Conservation (phyloP, 345 rosid species). For the Litchi chinensis region DNA sequence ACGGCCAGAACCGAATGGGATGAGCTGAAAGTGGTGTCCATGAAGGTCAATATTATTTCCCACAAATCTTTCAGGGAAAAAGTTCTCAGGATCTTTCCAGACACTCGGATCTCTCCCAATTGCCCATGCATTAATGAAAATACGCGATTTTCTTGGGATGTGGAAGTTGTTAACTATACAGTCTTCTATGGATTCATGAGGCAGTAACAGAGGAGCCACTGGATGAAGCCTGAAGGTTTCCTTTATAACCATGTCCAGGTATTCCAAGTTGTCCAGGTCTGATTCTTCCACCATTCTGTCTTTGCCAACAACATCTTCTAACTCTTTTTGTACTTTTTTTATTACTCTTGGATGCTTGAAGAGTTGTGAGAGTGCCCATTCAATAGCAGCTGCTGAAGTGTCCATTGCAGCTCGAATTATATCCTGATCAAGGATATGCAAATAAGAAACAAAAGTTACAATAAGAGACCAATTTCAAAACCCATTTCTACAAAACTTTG, state of each 20-base stretch:
- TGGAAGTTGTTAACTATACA: slow-evolving; percentile 15
- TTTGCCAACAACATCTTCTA: slow-evolving; percentile 22
- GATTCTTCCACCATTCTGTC: slow-evolving; percentile 32
- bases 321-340: not conserved
- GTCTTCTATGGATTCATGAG: slow-evolving; percentile 21
- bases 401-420: slow-evolving; percentile 29
- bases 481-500: too few relatives aligned
- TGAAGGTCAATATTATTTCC: slow-evolving; percentile 18
- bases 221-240: slow-evolving; percentile 35
- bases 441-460: too few relatives aligned
- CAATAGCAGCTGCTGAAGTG: slow-evolving; percentile 27
- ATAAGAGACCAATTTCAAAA: too few relatives aligned
- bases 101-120: slow-evolving; percentile 27
- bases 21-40: slow-evolving; percentile 21
- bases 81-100: slow-evolving; percentile 27
- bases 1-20: slow-evolving; percentile 31
- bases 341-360: slow-evolving; percentile 17
- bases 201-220: slow-evolving; percentile 24
- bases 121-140: slow-evolving; percentile 23
- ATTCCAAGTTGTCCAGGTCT: slow-evolving; percentile 21
- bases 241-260: slow-evolving; percentile 29
- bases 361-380: slow-evolving; percentile 30
- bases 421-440: slow-evolving; percentile 14
- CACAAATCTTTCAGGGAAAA: slow-evolving; percentile 26
- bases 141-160: slow-evolving; percentile 18